Evolutionary conservation across 2,329 filamentous ascomycete species (phyloP), one percentile per base, ranked within the genome.

Genomic region (Aureobasidium mangrovei): DNA sequence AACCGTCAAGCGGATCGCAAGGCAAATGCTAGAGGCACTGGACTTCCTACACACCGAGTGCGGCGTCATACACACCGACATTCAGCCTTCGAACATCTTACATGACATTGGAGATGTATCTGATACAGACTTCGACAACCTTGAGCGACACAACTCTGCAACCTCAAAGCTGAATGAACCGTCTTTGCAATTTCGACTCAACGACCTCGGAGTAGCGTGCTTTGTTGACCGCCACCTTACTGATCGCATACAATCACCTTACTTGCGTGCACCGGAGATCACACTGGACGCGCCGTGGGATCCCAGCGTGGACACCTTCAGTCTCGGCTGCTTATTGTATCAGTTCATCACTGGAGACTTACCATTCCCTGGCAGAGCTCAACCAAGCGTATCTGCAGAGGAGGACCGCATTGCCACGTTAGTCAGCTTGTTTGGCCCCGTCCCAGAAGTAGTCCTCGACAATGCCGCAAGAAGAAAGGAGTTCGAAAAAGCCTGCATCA

Each of bases 261-360:
- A 62, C 5, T 59, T 66, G n/a, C 59, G 65, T 24, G 62, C 65
- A 18, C 64, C 64, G 7, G 64, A 67, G 53, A 59, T 67, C 4
- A 54, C 64, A 2, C 47, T 66, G 2, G 57, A 58, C 9, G 60
- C 60, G 18, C 60, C 60, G 1, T 67, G 63, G 64, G 60, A 58
- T 8, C 54, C 48, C 8, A 52, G 55, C 26, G 59, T 63, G 8
- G 65, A 67, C 41, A 61, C 65, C 4, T 67, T 64, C 63, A 65
- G 61, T 51, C 54, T 63, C 8, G 60, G 58, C 4, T 59, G 59
- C 53, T 45, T 61, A 4, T 33, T 60, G 12, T 60, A 60, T 42
- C 57, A 61, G 41, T 58, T 61, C 35, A 45, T 59, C 6, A 60
- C 57, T 28, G 61, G 60, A 10, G 58, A 62, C 18, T 24, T 60